Evolutionary conservation across 805 yeast genomes (phyloP), one percentile per base, ranked within the genome.

Genomic region (Wickerhamomyces strasburgensis): DNA sequence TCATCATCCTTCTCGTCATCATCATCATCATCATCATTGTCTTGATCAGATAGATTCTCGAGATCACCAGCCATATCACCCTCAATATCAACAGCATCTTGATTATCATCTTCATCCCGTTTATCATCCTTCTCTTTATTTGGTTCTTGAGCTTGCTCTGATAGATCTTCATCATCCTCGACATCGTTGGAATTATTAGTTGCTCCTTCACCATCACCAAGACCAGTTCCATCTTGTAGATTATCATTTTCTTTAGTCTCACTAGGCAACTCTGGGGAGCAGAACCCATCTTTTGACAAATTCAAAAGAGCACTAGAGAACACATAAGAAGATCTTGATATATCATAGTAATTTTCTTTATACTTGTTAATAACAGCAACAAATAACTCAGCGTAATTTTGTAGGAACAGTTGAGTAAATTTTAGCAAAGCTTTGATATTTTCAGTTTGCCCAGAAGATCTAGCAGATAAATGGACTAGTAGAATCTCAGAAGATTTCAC

Each of bases 11-110:
- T 67, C 2, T 65, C 68, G 4, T 69, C 70, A 1, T 68, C 71
- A 9, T 69, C 72, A n/a, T 74, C 77, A 19, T 69, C 72, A 9
- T 75, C 78, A 14, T 69, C 66, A 14, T 73, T 72, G 15, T 78
- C 84, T 55, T 79, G 81, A 38, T 75, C 82, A 8, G 88, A 78
- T 11, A 78, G 70, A 46, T 89, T 88, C 59, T 90, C 96, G 7
- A 82, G 59, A 19, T 86, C 79, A 37, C 98, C 98, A 17, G 93
- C 96, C 95, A 93, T 86, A 51, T 93, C 98, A 25, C 97, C 96
- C 51, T 89, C 95, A 57, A 89, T 84, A 34, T 87, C 95, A 31
- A 85, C 88, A 5, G 97, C 97, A 57, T 87, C 87, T 45, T 86
- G 87, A 35, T 87, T 77, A 7, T 78, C 80, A n/a, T 82, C 82